phyloP scores from a whole-genome alignment of 495 filamentous ascomycete species.

The Tuber melanosporum region DNA sequence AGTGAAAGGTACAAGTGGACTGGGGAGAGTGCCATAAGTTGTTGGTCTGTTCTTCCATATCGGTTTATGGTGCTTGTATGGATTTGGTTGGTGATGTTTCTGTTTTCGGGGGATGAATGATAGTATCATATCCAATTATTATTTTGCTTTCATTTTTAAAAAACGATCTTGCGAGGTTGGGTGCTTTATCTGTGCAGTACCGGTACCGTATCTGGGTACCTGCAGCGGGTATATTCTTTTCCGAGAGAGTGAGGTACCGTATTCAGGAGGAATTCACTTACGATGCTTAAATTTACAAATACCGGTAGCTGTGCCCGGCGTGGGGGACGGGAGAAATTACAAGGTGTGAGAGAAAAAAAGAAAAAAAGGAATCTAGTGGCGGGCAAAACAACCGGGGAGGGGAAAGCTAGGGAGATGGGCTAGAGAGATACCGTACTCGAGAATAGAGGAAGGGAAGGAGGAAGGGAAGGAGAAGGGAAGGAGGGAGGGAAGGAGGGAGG shows the following conservation, averaged over 20 bases:
- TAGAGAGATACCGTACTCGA: too few species aligned
- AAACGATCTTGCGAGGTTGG: background rate
- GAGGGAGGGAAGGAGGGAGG: background rate
- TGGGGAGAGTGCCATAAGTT: background rate
- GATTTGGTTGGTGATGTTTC: background rate
- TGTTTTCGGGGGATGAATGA: too few species aligned
- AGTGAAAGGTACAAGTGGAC: background rate
- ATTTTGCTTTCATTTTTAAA: too few species aligned
- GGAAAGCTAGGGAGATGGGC: background rate
- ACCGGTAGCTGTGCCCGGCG: too few species aligned
- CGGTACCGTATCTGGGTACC: background rate
- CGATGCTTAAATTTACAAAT: background rate
- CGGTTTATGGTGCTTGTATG: background rate
- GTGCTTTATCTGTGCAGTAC: background rate
- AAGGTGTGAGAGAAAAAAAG: background rate
- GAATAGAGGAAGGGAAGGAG: background rate
- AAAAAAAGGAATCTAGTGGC: conserved; percentile 25
- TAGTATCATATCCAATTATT: too few species aligned
- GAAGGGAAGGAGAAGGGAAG: too few species aligned
- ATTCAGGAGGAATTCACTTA: background rate
- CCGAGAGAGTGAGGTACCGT: background rate
- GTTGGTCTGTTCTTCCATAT: background rate
- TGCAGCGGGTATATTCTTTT: background rate
- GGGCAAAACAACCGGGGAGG: conserved; percentile 21
- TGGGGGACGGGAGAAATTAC: background rate